Conservation (phyloP, 805 yeast genomes). For the Priceomyces melissophilus region DNA sequence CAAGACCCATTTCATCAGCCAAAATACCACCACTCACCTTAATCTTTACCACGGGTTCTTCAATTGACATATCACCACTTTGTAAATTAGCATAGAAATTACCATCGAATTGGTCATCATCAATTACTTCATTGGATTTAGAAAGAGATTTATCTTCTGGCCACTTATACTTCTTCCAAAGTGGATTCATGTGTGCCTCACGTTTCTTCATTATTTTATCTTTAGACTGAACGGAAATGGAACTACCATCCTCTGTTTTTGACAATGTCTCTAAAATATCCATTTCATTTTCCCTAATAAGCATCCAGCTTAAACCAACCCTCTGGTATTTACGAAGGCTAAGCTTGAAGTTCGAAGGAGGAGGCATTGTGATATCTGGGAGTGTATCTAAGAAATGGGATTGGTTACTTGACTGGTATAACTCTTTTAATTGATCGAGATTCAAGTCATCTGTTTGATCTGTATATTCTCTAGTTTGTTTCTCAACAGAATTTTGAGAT, state of each 20-base stretch:
- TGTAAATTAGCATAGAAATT: slow-evolving; percentile 72
- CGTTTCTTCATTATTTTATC: slow-evolving; percentile 25
- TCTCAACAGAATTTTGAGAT: slow-evolving; percentile 33
- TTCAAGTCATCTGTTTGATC: slow-evolving; percentile 41
- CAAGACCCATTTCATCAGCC: slow-evolving; percentile 97
- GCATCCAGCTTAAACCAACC: slow-evolving; percentile 87
- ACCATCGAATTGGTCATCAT: slow-evolving; percentile 4
- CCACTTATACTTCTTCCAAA: slow-evolving; percentile 81
- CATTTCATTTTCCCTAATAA: slow-evolving; percentile 68
- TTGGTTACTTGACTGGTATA: slow-evolving; percentile 71
- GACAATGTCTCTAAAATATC: slow-evolving; percentile 36
- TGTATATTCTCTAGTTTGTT: slow-evolving; percentile 11
- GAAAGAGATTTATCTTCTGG: slow-evolving; percentile 38
- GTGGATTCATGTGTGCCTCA: slow-evolving; percentile 67
- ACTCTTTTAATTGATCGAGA: slow-evolving; percentile 69
- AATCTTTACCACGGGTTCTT: slow-evolving; percentile 62
- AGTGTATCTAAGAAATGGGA: slow-evolving; percentile 51
- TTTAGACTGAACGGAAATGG: slow-evolving; percentile 25
- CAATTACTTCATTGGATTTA: neutral
- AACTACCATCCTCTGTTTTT: slow-evolving; percentile 11
- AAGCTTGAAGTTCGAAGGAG: slow-evolving; percentile 47
- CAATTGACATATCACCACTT: slow-evolving; percentile 72
- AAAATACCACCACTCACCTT: slow-evolving; percentile 77
- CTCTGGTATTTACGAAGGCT: slow-evolving; percentile 73
- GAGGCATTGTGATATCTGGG: slow-evolving; percentile 61